Percentiles rank a stretch among this genome's conserved stretches.
Evolutionary conservation across 306 rosid genomes (phyloP).

Genomic region (Purshia tridentata): DNA sequence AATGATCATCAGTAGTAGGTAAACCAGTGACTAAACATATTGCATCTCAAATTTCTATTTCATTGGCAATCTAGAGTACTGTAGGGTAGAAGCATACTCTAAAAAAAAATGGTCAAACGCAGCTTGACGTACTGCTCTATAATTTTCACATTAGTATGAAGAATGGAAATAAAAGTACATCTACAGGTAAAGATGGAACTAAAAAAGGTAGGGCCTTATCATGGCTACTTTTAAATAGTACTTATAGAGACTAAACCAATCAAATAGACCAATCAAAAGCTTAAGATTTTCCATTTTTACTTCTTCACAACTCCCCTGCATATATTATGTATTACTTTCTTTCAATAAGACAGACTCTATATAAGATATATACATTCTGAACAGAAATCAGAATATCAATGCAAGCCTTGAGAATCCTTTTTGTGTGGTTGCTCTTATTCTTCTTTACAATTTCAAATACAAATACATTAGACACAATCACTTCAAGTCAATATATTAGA

Average conservation of each 20-base stretch:
- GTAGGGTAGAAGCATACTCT: background rate
- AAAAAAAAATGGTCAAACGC: background rate
- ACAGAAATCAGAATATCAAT: background rate
- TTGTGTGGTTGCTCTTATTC: background rate
- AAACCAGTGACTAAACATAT: background rate
- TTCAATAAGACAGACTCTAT: background rate
- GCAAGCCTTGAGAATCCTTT: slow-evolving; percentile 7
- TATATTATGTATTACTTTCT: background rate
- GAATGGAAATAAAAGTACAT: background rate
- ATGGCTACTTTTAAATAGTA: no score
- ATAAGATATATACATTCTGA: background rate
- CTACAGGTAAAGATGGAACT: background rate
- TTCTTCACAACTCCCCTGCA: background rate
- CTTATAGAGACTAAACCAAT: no score
- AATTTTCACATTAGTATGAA: background rate
- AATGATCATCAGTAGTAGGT: background rate
- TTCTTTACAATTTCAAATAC: background rate
- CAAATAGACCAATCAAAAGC: background rate
- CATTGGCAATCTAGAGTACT: background rate
- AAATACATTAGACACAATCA: background rate
- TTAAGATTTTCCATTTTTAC: background rate
- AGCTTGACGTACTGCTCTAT: background rate
- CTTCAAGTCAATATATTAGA: background rate
- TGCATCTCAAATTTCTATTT: background rate
- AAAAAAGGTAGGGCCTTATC: no score